Evolutionary conservation across 805 yeast genomes (phyloP), one percentile per base, ranked within the genome.

Genomic region (Cyberlindnera suaveolens): DNA sequence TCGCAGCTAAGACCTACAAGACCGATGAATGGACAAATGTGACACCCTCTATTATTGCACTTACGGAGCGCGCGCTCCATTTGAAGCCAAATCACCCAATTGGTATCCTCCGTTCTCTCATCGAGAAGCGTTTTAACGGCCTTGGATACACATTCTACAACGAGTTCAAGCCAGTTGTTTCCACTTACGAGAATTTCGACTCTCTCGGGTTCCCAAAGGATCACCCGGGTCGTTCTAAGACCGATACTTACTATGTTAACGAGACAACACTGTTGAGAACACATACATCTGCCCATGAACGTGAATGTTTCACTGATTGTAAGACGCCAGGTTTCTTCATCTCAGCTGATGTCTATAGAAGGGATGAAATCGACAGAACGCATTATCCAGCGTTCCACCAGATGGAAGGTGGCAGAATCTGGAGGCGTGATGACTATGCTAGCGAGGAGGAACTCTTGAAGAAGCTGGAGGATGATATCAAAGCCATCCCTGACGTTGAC

Each of bases 331-430:
- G 98, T 0, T 93, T 85, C 63, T 74, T 93, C 50, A 90, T 93
- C 38, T 76, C 95, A 11, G 99, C 98, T 1, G 99, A 93, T 63
- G 99, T 93, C 9, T 93, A 90, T 60, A 75, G 99, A 57, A 75
- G 96, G 56, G 99, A 93, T 64, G 96, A 91, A 56, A 87, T 93
- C 44, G 99, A 93, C 63, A 74, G 86, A 51, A 89, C 98, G 0
- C 99, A 93, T 62, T 93, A 93, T 60, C 98, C 99, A 1, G 97
- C 85, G 1, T 93, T 93, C 66, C 97, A 93, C 58, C 99, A 93
- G 64, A 79, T 93, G 88, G 99, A 93, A 65, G 99, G 98, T 38
- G 97, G 96, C 3, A 70, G 93, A 46, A 63, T 82, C 3, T 93
- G 98, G 98, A 67, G 76, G 7, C 68, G 82, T 42, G 60, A 63